These are phyloP conservation scores for Funneliformis caledonium DNA, from an alignment of 371 early-diverging fungal species.

Conservation along the genomic window DNA sequence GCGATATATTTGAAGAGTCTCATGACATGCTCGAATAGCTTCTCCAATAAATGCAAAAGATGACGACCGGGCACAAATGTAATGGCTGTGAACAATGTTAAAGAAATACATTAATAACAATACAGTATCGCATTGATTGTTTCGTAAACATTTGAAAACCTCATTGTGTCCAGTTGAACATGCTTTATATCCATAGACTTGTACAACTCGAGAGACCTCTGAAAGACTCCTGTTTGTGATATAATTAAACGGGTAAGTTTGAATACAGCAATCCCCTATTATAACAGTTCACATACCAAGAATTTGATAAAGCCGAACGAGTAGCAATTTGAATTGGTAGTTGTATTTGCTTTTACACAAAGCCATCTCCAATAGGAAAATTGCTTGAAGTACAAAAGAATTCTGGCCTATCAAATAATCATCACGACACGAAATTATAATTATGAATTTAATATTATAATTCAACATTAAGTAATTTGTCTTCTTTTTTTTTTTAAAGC, in stretches of 20 bases:
- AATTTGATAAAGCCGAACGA: constrained; percentile 77
- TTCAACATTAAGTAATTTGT: neutral
- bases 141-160: constrained; percentile 49
- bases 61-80: constrained; percentile 69
- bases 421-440: neutral
- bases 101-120: constrained; percentile 42
- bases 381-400: constrained; percentile 56
- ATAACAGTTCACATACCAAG: constrained; percentile 55
- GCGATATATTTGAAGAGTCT: constrained; percentile 72
- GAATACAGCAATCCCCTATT: neutral
- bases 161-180: constrained; percentile 87
- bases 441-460: neutral
- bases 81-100: constrained; percentile 54
- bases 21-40: constrained; percentile 59
- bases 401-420: constrained; percentile 43
- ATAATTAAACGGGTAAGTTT: neutral
- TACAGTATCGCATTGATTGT: neutral
- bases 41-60: constrained; percentile 59
- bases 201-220: constrained; percentile 70
- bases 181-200: constrained; percentile 85
- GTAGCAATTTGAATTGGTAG: constrained; percentile 81
- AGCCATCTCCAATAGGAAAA: constrained; percentile 76
- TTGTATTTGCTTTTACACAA: constrained; percentile 75
- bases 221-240: constrained; percentile 58
- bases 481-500: neutral